These are phyloP conservation scores for Phytophthora colocasiae DNA, from an alignment of 352 stramenopile species.

Conservation along the genomic window DNA sequence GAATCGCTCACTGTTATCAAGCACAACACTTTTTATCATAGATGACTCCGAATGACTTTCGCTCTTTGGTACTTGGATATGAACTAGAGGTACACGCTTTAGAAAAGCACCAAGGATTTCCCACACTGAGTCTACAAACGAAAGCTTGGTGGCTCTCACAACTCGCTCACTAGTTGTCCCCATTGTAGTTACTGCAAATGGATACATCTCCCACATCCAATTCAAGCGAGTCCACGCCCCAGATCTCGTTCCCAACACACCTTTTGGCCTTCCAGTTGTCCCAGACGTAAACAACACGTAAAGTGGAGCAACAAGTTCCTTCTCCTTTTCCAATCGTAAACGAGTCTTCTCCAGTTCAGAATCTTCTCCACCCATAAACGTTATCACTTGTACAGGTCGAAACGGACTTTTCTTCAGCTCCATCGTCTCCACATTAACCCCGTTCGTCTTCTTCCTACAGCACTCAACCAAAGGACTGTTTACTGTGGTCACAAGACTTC, in stretches of 20 bases:
- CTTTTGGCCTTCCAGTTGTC: conserved; percentile 49
- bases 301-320: conserved; percentile 30
- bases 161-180: conserved; percentile 36
- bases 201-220: conserved; percentile 57
- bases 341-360: not conserved
- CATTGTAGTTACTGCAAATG: conserved; percentile 31
- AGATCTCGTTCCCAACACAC: conserved; percentile 54
- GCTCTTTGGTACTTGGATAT: conserved; percentile 21
- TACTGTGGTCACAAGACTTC: conserved; percentile 42
- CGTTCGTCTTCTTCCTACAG: conserved; percentile 13
- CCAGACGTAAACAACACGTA: conserved; percentile 75
- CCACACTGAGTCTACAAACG: conserved; percentile 64
- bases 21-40: conserved; percentile 42
- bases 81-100: conserved; percentile 47
- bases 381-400: conserved; percentile 28
- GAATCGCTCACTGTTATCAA: conserved; percentile 44
- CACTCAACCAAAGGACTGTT: conserved; percentile 28
- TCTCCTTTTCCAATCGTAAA: not conserved
- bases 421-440: conserved; percentile 1
- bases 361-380: conserved; percentile 1
- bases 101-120: conserved; percentile 63
- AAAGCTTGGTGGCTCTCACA: conserved; percentile 49
- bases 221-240: conserved; percentile 51
- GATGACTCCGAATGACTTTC: not conserved
- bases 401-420: conserved; percentile 30